Conservation (phyloP, 1,139 yeast species). For the Hanseniaspora sp. region DNA sequence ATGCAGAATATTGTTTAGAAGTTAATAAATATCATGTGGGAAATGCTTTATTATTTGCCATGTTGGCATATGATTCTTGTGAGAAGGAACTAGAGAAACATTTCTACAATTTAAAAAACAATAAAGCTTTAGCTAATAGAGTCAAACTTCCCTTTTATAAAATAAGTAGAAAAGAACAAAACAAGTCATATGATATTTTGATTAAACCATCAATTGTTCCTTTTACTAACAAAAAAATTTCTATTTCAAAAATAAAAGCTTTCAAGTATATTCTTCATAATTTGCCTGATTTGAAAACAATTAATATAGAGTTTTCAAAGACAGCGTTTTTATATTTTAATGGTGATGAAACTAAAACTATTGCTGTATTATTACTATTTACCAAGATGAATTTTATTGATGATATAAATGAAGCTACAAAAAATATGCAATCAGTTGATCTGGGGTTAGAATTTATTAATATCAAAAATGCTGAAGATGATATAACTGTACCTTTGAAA, state of each 20-base stretch:
- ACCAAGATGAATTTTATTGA: constrained; percentile 25
- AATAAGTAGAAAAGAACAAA: not conserved
- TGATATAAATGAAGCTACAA: not conserved
- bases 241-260: not conserved
- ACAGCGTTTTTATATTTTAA: constrained; percentile 34
- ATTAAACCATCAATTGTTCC: not conserved
- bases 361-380: constrained; percentile 27
- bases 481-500: not conserved
- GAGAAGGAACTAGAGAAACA: not conserved
- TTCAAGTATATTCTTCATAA: not conserved
- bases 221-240: not conserved
- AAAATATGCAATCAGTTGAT: not conserved
- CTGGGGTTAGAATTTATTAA: not conserved
- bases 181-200: not conserved
- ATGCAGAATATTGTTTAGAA: constrained; percentile 2
- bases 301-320: constrained; percentile 30
- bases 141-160: not conserved
- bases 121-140: not conserved
- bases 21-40: not conserved
- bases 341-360: constrained; percentile 33
- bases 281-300: constrained; percentile 17
- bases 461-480: not conserved
- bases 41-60: not conserved
- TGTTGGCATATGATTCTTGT: not conserved
- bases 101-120: not conserved